phyloP scores from a whole-genome alignment of 2,329 filamentous ascomycete species.

The Aspergillus japonicus region DNA sequence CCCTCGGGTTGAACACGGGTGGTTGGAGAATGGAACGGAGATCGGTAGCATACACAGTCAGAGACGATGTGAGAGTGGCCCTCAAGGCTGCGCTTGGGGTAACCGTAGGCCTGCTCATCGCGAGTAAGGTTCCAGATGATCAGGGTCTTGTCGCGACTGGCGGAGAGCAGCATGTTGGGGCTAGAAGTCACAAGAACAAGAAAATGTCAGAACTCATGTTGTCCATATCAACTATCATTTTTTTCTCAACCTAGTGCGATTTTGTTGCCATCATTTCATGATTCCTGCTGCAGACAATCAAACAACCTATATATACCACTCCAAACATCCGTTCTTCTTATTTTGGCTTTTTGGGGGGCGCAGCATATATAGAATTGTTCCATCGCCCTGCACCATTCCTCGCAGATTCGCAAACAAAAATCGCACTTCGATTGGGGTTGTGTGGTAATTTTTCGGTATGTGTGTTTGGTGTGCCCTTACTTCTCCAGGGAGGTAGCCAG shows the following conservation, averaged over 20 bases:
- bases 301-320: conserved; percentile 1
- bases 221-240: conserved; percentile 24
- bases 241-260: conserved; percentile 1
- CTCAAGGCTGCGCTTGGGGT: conserved; percentile 97
- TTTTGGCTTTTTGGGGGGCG: not conserved
- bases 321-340: conserved; percentile 5
- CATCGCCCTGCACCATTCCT: not conserved
- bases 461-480: conserved; percentile 54
- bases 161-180: conserved; percentile 99
- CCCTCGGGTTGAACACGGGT: conserved; percentile 1
- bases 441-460: conserved; percentile 8
- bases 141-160: conserved; percentile 94
- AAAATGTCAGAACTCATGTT: conserved; percentile 38
- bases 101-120: conserved; percentile 96
- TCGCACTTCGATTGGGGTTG: not conserved
- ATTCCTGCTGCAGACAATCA: not conserved
- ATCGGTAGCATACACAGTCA: conserved; percentile 81
- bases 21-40: conserved; percentile 10
- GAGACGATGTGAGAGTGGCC: conserved; percentile 99
- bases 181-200: conserved; percentile 45
- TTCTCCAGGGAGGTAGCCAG: conserved; percentile 99
- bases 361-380: conserved; percentile 13
- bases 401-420: not conserved
- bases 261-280: not conserved
- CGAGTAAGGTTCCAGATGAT: conserved; percentile 99